These are phyloP conservation scores for Bimuria novae-zelandiae DNA, from an alignment of 2,329 filamentous ascomycete species.

Conservation along the genomic window DNA sequence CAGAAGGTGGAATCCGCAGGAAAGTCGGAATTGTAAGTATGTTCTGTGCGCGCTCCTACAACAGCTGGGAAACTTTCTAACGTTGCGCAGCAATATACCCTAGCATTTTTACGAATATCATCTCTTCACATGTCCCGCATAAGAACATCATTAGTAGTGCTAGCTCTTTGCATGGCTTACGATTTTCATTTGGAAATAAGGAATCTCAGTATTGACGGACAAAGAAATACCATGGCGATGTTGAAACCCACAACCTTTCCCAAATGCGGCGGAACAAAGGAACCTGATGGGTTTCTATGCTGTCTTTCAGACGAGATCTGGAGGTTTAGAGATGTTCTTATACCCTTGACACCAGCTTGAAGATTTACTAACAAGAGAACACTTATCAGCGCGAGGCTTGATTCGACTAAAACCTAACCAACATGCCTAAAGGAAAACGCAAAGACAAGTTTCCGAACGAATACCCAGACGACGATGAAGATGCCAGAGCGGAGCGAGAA, in stretches of 20 bases:
- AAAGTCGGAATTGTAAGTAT: conserved; percentile 46
- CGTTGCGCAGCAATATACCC: conserved; percentile 36
- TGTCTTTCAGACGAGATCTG: not conserved
- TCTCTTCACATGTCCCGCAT: not conserved
- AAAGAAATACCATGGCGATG: not conserved
- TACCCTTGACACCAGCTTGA: too few species aligned
- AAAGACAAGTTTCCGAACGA: conserved; percentile 13
- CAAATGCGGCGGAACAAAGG: conserved; percentile 11
- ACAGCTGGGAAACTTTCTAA: conserved; percentile 23
- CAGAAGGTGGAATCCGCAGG: conserved; percentile 21
- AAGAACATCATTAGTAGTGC: too few species aligned
- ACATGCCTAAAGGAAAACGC: conserved; percentile 24
- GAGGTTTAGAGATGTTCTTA: not conserved
- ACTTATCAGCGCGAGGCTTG: too few species aligned
- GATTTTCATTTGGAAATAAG: too few species aligned
- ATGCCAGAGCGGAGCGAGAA: not conserved
- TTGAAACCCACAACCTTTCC: not conserved
- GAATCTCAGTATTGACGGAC: not conserved
- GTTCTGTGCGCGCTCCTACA: conserved; percentile 8
- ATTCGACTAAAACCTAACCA: not conserved
- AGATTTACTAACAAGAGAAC: too few species aligned
- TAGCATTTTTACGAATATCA: conserved; percentile 12
- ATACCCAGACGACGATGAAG: conserved; percentile 8
- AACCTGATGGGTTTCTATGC: not conserved
- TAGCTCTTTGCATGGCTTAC: too few species aligned